A percentile compares a stretch with the other conserved stretches of the same genome.
These are phyloP conservation scores for Bullera alba DNA, from an alignment of 768 basidiomycete species.

Conservation along the genomic window DNA sequence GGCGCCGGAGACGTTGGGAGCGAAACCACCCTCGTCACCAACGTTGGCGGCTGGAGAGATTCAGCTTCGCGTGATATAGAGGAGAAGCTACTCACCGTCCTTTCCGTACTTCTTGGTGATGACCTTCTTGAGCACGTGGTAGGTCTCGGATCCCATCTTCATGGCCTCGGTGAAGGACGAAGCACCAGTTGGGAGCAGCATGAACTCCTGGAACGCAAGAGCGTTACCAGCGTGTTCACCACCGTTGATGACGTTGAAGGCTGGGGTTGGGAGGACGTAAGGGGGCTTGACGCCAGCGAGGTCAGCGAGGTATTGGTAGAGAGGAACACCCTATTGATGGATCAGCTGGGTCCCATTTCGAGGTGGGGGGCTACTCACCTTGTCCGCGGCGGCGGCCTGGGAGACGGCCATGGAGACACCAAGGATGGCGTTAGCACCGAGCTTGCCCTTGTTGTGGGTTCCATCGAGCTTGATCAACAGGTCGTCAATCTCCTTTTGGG, in stretches of 20 bases:
- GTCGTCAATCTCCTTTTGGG: conserved; percentile 93
- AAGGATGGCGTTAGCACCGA: conserved; percentile 98
- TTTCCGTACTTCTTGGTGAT: conserved; percentile 99
- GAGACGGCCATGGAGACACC: conserved; percentile 94
- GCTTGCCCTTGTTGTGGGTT: conserved; percentile 96
- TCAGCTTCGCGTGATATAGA: background rate
- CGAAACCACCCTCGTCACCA: conserved; percentile 99
- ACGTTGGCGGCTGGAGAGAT: conserved; percentile 77
- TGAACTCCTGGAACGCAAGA: conserved; percentile 99
- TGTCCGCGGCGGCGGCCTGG: conserved; percentile 88
- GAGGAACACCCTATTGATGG: conserved; percentile 60
- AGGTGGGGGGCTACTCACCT: conserved; percentile 46
- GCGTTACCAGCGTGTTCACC: conserved; percentile 99
- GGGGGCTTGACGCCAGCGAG: conserved; percentile 93
- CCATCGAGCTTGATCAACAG: conserved; percentile 97
- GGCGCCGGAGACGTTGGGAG: conserved; percentile 93
- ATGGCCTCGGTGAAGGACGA: conserved; percentile 87
- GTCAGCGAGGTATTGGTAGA: conserved; percentile 93
- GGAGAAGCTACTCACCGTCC: conserved; percentile 61
- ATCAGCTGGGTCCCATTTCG: background rate
- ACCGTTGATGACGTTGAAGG: conserved; percentile 99
- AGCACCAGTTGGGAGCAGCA: conserved; percentile 95
- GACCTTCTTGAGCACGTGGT: conserved; percentile 97
- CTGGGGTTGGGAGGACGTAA: conserved; percentile 81
- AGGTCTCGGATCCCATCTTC: conserved; percentile 94